Base-by-base conservation (phyloP, 495 filamentous ascomycete species). In the Aspergillus steynii region DNA sequence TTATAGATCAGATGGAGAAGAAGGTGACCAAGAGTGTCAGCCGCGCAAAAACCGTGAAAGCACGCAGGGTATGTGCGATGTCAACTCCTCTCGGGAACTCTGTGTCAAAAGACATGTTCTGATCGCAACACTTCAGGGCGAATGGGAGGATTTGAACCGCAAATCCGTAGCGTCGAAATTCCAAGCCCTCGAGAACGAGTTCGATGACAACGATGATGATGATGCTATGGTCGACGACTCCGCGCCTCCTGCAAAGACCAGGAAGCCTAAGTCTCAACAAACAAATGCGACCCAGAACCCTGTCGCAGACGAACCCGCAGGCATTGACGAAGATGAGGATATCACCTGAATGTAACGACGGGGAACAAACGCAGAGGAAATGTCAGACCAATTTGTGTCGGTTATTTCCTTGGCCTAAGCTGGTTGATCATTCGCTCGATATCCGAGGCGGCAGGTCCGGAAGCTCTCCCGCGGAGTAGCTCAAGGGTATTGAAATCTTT, bases 401-500 rank as follows among this genome's bases (percentile, higher is more conserved):
- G 27, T 49, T 79, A 84, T 68, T 78, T 80, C 66, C 72, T 79
- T 61, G 78, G 79, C 61, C 74, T 75, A 53, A 86, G 70, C 61
- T 82, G 80, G 32, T 77, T 80, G 66, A 89, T 83, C 80, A 89
- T 80, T 61, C 83, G 78, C 59, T 88, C 85, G 60, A 89, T 78
- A 65, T 88, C 86, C 37, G 76, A 72, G 55, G 71, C 69, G 63
- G 79, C 79, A 50, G 75, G 71, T n/a, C 83, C 86, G 29, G 78
- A 83, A 29, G 85, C 85, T 73, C 80, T 84, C 29, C 61, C 70
- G 65, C 80, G 80, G 63, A 90, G 70, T 62, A 81, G 75, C 74
- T 88, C 84, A 56, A 90, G 80, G 2, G 85, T 77, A 64, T 87
- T 86, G 55, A 86, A 71, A 72, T 98, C 91, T 75, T 90, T 96